Base-by-base conservation (phyloP, 1,284 basidiomycete genomes). In the Moniliophthora roreri region DNA sequence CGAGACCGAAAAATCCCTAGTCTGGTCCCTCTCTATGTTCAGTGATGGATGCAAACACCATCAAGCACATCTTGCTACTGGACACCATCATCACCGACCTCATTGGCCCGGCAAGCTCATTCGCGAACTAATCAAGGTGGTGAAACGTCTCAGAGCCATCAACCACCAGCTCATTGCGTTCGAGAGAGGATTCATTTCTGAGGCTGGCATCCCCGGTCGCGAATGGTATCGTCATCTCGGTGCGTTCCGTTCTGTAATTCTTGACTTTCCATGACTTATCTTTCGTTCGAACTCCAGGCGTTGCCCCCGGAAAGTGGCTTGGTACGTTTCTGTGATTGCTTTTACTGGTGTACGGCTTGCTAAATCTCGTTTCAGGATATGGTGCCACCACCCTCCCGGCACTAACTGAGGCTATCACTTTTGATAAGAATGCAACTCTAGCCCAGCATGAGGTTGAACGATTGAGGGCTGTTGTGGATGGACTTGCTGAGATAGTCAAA, bases 291-390 rank as follows among this genome's bases (percentile, higher is more conserved):
- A n/a, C n/a, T n/a, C n/a, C n/a, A n/a, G n/a, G n/a, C n/a, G 91
- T 95, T 35, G 91, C 93, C 4, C 95, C 95, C 6, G 95, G 94
- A 23, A 87, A 89, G 63, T 95, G 89, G 85, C 80, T 93, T 26
- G 91, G 93, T 88, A 60, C 59, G 79, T 72, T 11, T 11, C 53
- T 8, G 37, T 45, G 48, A 23, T 32, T 44, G n/a, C n/a, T n/a
- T 48, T 36, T 44, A 28, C 24, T 20, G 34, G 6, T n/a, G 39
- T 40, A 8, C 8, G 16, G 39, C 15, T 18, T n/a, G 18, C 23
- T 20, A 18, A 2, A 13, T 3, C 18, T 11, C 34, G 18, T 4
- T 44, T 47, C 60, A 87, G 89, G 89, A 4, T 95, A 95, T 64
- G 93, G 92, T 26, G 91, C 91, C 5, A 93, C 91, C 1, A 90